Evolutionary conservation across 352 stramenopile genomes (phyloP), one percentile per base, ranked within the genome.

Genomic region (Globisporangium abappressorium): DNA sequence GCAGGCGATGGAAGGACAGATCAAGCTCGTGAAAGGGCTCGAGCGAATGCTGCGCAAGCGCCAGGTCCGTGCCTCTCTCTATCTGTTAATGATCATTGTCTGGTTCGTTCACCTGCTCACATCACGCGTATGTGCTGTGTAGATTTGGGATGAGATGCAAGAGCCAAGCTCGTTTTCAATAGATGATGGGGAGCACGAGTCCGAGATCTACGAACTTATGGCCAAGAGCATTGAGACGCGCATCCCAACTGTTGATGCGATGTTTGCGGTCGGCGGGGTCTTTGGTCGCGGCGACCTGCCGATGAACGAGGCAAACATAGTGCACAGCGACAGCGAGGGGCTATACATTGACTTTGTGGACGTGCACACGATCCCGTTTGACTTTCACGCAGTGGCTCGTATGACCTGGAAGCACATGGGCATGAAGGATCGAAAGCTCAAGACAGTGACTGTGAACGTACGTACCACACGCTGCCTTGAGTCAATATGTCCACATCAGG

Each of bases 391-490:
- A 8, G 41, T 28, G 15, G 59, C 59, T 7, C 9, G 26, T 1
- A 22, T 46, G 59, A 56, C 43, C 24, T 64, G 59, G 59, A 64
- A 64, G 59, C 59, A 56, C 26, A 54, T 64, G 41, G 28, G 58
- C 24, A 24, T 24, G 38, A 64, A 56, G 38, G 20, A 64, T 18
- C 38, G 20, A 3, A 56, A 30, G 15, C 24, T 64, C 58, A 38
- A 55, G 58, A 30, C 58, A 1, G 26, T 64, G 5, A 22, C 38
- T 8, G 58, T 54, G 36, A 36, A 64, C n/a, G 58, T 64, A 24
- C 41, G 58, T 55, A 14, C 41, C 41, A 9, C 6, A n/a, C 5
- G 20, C 33, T 56, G n/a, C 49, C 3, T 56, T 26, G n/a, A 56
- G n/a, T 56, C 11, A 30, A 12, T 5, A 9, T 34, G 51, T 34